Base-by-base conservation (phyloP, 257 asterid species). In the Primulina tabacum region DNA sequence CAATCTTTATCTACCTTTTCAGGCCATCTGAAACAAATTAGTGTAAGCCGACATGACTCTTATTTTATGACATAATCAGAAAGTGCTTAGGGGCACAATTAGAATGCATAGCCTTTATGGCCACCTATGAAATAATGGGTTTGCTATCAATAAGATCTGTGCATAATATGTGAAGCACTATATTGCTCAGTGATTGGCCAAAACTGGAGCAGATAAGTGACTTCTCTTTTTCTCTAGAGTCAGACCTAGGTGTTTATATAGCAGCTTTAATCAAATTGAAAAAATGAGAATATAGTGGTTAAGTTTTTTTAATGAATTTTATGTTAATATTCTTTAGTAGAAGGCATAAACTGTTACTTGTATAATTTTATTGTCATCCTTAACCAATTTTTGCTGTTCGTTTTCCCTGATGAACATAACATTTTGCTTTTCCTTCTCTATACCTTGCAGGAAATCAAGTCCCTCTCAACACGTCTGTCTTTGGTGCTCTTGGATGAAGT, bases 1-100 rank as follows among this genome's bases (percentile, higher is more conserved):
- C 99, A 94, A 71, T 94, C 99, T 66, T 76, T 94, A 77, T 94
- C 99, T 72, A 94, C 99, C 78, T 94, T 94, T 81, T 89, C 99
- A 47, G 97, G 97, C 76, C 99, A 94, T 84, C 85, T 94, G 82
- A 94, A 89, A 79, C 99, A 87, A 87, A 94, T 94, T 65, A 86
- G 92, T 71, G 99, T 94, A 87, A 82, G 99, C 80, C 77, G 75
- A 60, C 71, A 62, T 63, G 62, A 58, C 34, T 35, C 62, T 75
- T 14, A 50, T 65, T 57, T 64, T 59, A 58, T 55, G 58, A 69
- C 34, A 75, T 14, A 28, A 57, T 56, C 16, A 7, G 34, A 55
- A 18, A 3, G 52, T 53, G 30, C 50, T 21, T 26, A 55, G 32
- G 37, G 38, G 52, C 63, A 32, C 52, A 12, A 16, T 37, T 17